Conservation (phyloP, 2,329 filamentous ascomycete genomes). For the Didymella exigua region DNA sequence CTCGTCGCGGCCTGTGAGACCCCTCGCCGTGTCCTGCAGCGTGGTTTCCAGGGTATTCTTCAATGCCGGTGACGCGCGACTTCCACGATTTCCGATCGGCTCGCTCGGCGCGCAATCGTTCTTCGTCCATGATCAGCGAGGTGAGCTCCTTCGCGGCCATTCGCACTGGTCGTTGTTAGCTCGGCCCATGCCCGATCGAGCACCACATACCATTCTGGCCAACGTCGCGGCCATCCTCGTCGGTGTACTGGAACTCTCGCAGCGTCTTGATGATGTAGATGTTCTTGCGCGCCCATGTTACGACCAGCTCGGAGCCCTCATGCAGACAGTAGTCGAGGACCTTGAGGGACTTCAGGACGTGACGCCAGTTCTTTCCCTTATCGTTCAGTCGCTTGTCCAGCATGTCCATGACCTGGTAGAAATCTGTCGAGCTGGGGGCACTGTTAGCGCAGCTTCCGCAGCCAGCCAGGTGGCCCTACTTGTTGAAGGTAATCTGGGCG, state of each 20-base stretch:
- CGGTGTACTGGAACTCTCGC: conserved; percentile 94
- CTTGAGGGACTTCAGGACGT: conserved; percentile 96
- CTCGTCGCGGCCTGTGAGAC: conserved; percentile 47
- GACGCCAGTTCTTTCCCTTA: conserved; percentile 99
- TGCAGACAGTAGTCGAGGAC: conserved; percentile 98
- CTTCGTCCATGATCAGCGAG: conserved; percentile 88
- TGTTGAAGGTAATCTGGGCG: conserved; percentile 95
- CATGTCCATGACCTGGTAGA: conserved; percentile 99
- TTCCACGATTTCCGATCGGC: conserved; percentile 96
- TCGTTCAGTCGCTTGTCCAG: conserved; percentile 97
- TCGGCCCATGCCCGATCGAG: not conserved
- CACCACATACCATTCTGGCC: conserved; percentile 83
- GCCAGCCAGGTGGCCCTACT: conserved; percentile 63
- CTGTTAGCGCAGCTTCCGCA: conserved; percentile 33
- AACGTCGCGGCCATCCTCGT: conserved; percentile 93
- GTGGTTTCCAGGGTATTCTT: conserved; percentile 69
- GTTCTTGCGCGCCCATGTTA: conserved; percentile 97
- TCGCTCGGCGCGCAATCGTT: conserved; percentile 85
- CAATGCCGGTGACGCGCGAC: conserved; percentile 89
- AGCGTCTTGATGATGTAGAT: conserved; percentile 99
- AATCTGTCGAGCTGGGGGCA: conserved; percentile 79
- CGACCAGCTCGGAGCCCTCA: conserved; percentile 93
- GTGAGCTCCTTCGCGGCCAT: conserved; percentile 96
- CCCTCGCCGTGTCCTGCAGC: conserved; percentile 47
- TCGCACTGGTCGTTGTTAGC: conserved; percentile 67